These are phyloP conservation scores for Mycena indigotica DNA, from an alignment of 768 basidiomycete genomes.

Conservation along the genomic window DNA sequence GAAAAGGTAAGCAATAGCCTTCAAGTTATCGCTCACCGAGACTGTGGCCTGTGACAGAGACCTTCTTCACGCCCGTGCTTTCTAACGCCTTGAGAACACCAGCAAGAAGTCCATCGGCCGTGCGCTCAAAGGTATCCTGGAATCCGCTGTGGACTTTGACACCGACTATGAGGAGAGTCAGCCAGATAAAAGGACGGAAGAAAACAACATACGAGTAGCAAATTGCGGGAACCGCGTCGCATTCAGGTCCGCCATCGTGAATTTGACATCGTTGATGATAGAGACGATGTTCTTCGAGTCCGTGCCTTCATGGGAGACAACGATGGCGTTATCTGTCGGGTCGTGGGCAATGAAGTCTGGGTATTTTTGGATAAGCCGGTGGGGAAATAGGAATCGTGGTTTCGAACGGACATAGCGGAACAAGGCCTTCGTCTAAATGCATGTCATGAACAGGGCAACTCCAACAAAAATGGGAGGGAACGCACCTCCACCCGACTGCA, in stretches of 20 bases:
- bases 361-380: not conserved
- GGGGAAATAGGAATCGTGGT: not conserved
- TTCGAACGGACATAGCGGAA: constrained; percentile 31
- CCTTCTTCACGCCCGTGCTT: constrained; percentile 33
- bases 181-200: not conserved
- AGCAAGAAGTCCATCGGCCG: constrained; percentile 36
- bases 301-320: constrained; percentile 49
- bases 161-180: constrained; percentile 15
- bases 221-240: constrained; percentile 33
- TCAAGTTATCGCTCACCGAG: no score
- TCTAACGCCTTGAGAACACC: constrained; percentile 33
- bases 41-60: constrained; percentile 44
- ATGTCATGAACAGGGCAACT: not conserved
- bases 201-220: constrained; percentile 23
- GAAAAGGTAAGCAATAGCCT: no score
- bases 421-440: constrained; percentile 27
- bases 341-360: constrained; percentile 43
- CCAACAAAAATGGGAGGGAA: not conserved
- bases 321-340: constrained; percentile 31
- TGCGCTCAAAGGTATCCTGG: constrained; percentile 40
- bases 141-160: constrained; percentile 44
- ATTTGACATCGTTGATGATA: constrained; percentile 38
- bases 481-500: constrained; percentile 38
- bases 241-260: constrained; percentile 33
- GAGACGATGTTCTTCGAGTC: constrained; percentile 36